Percentiles rank a stretch among this genome's conserved stretches.
These are phyloP conservation scores for Suillus sp. DNA, from an alignment of 768 basidiomycete species.

Conservation along the genomic window DNA sequence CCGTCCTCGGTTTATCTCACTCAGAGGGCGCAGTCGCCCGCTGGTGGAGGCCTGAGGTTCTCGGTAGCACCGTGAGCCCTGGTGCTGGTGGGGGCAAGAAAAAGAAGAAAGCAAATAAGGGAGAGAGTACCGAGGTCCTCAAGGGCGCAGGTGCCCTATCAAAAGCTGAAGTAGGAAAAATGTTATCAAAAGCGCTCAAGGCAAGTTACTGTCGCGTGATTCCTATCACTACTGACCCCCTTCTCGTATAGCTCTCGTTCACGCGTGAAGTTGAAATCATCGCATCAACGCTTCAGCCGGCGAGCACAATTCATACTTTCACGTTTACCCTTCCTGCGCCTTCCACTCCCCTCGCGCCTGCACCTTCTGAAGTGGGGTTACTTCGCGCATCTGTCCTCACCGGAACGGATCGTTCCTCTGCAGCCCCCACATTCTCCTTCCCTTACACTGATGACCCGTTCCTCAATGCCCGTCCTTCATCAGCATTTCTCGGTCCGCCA, in stretches of 20 bases:
- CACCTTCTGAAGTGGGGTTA: conserved; percentile 58
- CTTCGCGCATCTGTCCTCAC: conserved; percentile 77
- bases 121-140: conserved; percentile 53
- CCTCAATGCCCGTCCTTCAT: conserved; percentile 65
- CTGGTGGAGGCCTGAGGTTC: conserved; percentile 91
- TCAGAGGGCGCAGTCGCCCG: conserved; percentile 82
- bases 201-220: conserved; percentile 38
- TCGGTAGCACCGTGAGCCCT: conserved; percentile 85
- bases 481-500: conserved; percentile 80
- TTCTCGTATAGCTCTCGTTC: conserved; percentile 70
- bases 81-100: conserved; percentile 81
- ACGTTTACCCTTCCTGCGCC: conserved; percentile 84
- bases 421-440: conserved; percentile 65
- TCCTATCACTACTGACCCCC: not conserved
- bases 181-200: conserved; percentile 91
- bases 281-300: conserved; percentile 91
- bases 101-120: conserved; percentile 63
- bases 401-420: conserved; percentile 61
- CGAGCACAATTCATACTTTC: conserved; percentile 90
- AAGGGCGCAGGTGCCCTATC: conserved; percentile 80
- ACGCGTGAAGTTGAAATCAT: conserved; percentile 92
- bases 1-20: conserved; percentile 80
- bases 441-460: conserved; percentile 80
- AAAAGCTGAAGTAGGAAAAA: conserved; percentile 87
- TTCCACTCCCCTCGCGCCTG: conserved; percentile 73